Base-by-base conservation (phyloP, 768 basidiomycete genomes). In the Strobilomyces dryophilus region DNA sequence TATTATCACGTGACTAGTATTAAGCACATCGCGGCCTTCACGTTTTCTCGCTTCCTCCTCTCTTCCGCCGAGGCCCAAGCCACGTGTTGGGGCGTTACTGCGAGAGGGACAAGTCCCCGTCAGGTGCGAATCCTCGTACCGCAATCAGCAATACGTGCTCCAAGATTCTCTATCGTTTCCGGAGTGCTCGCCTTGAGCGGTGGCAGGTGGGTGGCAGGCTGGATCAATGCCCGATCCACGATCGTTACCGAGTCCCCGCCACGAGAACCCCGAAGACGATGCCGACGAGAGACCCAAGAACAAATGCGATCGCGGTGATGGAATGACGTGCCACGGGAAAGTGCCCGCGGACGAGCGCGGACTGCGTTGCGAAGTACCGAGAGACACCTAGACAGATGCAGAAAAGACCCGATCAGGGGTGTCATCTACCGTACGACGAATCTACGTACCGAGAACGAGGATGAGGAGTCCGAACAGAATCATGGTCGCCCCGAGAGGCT, bases 321-420 rank as follows among this genome's bases (percentile, higher is more conserved):
- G 75, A 71, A 17, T 75, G 43, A 9, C 80, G 71, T n/a, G 81
- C 78, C n/a, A 75, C 74, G 4, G 82, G 81, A 58, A 82, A 84
- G 43, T 72, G 59, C 9, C 81, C 80, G 36, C 74, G 71, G 2
- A 74, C 69, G 50, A 84, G 71, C 8, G 78, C 75, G 1, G 64
- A 60, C 59, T 84, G 83, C 4, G 82, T 72, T 1, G 65, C 60
- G 61, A 83, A 84, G 61, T 80, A 84, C n/a, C 83, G 73, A 11
- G 61, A 49, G 14, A 77, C 61, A 15, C 81, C 83, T 84, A 5
- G 8, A 15, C 8, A 41, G 14, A 9, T 15, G 24, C 14, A 8
- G 10, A 32, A 15, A 36, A n/a, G 49, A 49, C 26, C 8, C 17
- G n/a, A 31, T 42, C 48, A 46, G 47, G 43, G 5, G 31, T 10